phyloP scores from a whole-genome alignment of 2,329 filamentous ascomycete species.

The Triangularia setosa region DNA sequence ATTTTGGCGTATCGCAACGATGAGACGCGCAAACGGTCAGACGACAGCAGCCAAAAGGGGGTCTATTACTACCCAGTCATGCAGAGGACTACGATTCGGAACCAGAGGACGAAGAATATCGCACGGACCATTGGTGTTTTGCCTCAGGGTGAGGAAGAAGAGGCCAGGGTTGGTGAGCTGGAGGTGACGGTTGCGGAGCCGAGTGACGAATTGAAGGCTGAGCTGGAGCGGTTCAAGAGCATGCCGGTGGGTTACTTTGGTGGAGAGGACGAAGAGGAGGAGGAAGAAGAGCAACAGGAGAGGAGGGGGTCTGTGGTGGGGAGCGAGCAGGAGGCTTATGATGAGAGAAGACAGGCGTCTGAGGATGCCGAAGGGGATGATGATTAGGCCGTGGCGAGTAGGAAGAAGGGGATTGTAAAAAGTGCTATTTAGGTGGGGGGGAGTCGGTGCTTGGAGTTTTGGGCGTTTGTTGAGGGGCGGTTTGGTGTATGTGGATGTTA shows the following conservation, averaged over 20 bases:
- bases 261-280: slow-evolving; percentile 31
- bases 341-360: not conserved
- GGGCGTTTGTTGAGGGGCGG: not conserved
- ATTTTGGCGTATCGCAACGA: slow-evolving; percentile 57
- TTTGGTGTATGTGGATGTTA: not conserved
- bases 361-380: not conserved
- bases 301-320: slow-evolving; percentile 14
- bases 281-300: slow-evolving; percentile 18
- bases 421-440: not conserved
- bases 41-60: slow-evolving; percentile 50
- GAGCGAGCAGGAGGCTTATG: slow-evolving; percentile 1
- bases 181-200: slow-evolving; percentile 54
- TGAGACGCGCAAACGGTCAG: slow-evolving; percentile 32
- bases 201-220: slow-evolving; percentile 48
- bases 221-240: slow-evolving; percentile 50
- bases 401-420: too few species aligned
- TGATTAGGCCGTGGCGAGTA: not conserved
- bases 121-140: slow-evolving; percentile 46
- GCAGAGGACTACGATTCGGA: slow-evolving; percentile 59
- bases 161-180: slow-evolving; percentile 52
- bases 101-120: slow-evolving; percentile 61
- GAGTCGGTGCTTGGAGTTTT: not conserved
- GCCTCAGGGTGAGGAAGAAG: slow-evolving; percentile 41
- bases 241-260: slow-evolving; percentile 49
- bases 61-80: slow-evolving; percentile 67